Percentiles rank a stretch among this genome's conserved stretches.
These are phyloP conservation scores for Suhomyces sp. DNA, from an alignment of 805 yeast genomes.

Conservation along the genomic window DNA sequence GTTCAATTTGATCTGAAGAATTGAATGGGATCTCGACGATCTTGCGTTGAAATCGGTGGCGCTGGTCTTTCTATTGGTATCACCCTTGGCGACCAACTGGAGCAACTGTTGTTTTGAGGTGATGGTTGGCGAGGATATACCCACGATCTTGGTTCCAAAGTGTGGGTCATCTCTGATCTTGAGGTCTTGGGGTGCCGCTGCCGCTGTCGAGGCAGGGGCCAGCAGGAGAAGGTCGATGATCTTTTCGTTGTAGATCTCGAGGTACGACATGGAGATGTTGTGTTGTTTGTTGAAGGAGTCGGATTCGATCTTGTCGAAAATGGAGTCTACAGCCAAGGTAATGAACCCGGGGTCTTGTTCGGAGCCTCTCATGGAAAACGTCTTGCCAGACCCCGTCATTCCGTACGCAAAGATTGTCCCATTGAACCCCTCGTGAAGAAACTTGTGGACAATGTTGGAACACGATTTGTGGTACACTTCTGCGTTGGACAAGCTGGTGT, in stretches of 20 bases:
- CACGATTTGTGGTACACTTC: slow-evolving; percentile 61
- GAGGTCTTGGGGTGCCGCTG: too few relatives aligned
- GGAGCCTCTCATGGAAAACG: slow-evolving; percentile 81
- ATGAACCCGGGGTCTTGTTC: slow-evolving; percentile 67
- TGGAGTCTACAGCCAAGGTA: slow-evolving; percentile 59
- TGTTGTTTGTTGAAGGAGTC: slow-evolving; percentile 30
- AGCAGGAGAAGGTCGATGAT: slow-evolving; percentile 68
- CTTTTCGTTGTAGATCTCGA: slow-evolving; percentile 86
- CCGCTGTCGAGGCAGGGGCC: slow-evolving; percentile 16
- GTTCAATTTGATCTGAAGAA: slow-evolving; percentile 65
- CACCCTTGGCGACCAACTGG: slow-evolving; percentile 63
- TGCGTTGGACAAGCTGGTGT: slow-evolving; percentile 42
- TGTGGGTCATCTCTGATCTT: slow-evolving; percentile 74
- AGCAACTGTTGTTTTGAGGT: slow-evolving; percentile 58
- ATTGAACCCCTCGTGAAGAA: slow-evolving; percentile 69
- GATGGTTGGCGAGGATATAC: slow-evolving; percentile 65
- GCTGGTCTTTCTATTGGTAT: slow-evolving; percentile 71
- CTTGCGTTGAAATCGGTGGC: slow-evolving; percentile 87
- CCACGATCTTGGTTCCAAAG: slow-evolving; percentile 72
- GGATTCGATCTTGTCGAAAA: slow-evolving; percentile 49
- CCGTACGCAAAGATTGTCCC: slow-evolving; percentile 94
- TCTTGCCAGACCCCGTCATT: slow-evolving; percentile 92
- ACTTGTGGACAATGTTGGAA: slow-evolving; percentile 50
- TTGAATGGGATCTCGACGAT: slow-evolving; percentile 90
- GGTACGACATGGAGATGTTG: slow-evolving; percentile 63